Percentiles rank a stretch among this genome's conserved stretches.
phyloP scores from a whole-genome alignment of 2,329 filamentous ascomycete species.

The Aspergillus sojae region DNA sequence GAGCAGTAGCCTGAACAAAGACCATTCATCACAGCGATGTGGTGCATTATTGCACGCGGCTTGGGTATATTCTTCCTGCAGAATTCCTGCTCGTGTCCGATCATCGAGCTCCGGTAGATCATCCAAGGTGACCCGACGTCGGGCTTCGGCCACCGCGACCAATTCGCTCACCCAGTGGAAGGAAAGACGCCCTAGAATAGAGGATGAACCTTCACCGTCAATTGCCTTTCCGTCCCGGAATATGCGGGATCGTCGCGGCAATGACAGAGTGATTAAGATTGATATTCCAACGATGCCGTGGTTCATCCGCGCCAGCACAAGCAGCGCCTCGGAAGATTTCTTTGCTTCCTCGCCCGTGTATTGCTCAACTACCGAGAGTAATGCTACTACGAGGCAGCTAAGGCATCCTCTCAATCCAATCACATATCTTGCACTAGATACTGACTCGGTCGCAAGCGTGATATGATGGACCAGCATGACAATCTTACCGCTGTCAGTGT shows the following conservation, averaged over 20 bases:
- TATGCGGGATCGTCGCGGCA: not conserved
- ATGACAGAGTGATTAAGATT: not conserved
- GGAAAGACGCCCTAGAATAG: not conserved
- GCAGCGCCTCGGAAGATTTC: not conserved
- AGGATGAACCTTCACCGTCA: conserved; percentile 4
- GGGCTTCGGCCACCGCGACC: not conserved
- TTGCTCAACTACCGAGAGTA: not conserved
- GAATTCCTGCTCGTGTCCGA: not conserved
- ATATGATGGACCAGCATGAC: not conserved
- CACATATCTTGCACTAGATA: not conserved
- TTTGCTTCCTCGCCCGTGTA: not conserved
- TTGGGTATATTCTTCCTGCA: not conserved
- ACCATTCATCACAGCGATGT: too few relatives aligned
- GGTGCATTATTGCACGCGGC: not conserved
- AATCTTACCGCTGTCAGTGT: not conserved
- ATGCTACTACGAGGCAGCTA: not conserved
- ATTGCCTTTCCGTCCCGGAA: not conserved
- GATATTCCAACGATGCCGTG: not conserved
- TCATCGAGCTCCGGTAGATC: conserved; percentile 4
- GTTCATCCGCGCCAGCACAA: not conserved
- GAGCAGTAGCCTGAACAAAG: not conserved
- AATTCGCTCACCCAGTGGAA: not conserved
- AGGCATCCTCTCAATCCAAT: not conserved
- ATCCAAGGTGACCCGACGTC: not conserved
- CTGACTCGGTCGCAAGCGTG: not conserved